phyloP scores from a whole-genome alignment of 225 moss, liverwort and hornwort genomes.

The Pseudisothecium myosuroides region DNA sequence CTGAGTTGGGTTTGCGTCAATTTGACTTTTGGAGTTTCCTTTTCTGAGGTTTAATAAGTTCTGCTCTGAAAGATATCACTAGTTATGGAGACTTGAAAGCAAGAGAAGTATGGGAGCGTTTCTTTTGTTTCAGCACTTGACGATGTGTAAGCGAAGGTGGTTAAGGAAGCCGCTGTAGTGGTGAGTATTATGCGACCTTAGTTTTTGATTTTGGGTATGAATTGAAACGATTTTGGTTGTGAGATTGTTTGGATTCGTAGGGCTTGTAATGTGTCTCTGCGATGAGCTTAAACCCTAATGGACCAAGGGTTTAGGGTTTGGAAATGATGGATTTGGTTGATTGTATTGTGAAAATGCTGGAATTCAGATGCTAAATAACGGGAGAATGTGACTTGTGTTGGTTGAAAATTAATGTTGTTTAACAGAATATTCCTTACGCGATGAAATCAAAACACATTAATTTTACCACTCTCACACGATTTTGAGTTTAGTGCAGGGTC shows the following conservation, averaged over 20 bases:
- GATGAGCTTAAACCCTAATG: background rate
- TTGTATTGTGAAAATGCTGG: background rate
- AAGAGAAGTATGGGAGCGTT: background rate
- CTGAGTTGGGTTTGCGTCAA: background rate
- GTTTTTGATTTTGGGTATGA: background rate
- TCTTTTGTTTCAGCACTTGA: constrained; percentile 1
- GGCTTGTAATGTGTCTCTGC: background rate
- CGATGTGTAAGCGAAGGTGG: constrained; percentile 15
- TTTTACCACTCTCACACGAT: background rate
- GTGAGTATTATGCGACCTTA: background rate
- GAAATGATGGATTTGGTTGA: background rate
- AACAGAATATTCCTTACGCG: background rate
- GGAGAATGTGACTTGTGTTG: background rate
- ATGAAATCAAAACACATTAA: background rate
- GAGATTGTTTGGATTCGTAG: background rate
- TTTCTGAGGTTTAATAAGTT: background rate
- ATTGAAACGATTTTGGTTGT: background rate
- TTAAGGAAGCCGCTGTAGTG: background rate
- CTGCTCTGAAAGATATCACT: no score
- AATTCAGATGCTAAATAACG: background rate
- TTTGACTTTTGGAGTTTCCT: background rate
- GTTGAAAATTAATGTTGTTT: background rate
- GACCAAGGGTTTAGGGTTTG: background rate
- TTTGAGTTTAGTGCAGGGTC: background rate
- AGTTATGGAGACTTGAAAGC: background rate